Conservation (phyloP, 257 asterid species). For the Jacaranda mimosifolia region DNA sequence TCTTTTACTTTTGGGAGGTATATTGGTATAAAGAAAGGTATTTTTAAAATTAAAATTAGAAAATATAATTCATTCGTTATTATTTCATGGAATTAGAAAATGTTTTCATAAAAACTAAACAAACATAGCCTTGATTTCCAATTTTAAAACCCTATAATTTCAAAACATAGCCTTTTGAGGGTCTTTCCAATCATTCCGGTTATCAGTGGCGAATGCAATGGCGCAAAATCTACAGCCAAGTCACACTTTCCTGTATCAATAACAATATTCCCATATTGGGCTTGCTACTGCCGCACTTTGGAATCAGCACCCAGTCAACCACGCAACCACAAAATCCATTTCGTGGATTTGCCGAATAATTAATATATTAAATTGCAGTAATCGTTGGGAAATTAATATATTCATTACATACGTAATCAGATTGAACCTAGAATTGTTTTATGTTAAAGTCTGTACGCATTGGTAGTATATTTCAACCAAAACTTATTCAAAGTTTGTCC, state of each 20-base stretch:
- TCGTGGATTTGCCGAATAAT: neutral
- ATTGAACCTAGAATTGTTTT: constrained; percentile 20
- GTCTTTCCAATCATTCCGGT: neutral
- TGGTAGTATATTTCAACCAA: constrained; percentile 30
- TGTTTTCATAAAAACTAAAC: no score
- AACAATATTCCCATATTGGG: no score
- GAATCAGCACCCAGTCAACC: constrained; percentile 36
- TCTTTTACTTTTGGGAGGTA: no score
- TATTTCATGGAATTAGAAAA: no score
- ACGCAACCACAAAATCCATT: constrained; percentile 30
- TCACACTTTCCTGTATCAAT: neutral
- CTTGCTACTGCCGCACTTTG: neutral
- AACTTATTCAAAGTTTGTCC: constrained; percentile 40
- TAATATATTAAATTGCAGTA: constrained; percentile 13
- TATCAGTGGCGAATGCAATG: neutral
- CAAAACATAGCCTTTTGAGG: neutral
- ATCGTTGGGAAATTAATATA: neutral
- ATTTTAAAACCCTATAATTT: neutral
- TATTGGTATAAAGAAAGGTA: no score
- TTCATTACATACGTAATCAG: neutral
- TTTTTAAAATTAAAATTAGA: no score
- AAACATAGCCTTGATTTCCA: neutral
- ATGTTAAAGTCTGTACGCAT: constrained; percentile 45
- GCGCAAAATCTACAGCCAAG: neutral
- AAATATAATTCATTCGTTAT: no score